Evolutionary conservation across 495 filamentous ascomycete species (phyloP).

Genomic region (Penicillium steckii): DNA sequence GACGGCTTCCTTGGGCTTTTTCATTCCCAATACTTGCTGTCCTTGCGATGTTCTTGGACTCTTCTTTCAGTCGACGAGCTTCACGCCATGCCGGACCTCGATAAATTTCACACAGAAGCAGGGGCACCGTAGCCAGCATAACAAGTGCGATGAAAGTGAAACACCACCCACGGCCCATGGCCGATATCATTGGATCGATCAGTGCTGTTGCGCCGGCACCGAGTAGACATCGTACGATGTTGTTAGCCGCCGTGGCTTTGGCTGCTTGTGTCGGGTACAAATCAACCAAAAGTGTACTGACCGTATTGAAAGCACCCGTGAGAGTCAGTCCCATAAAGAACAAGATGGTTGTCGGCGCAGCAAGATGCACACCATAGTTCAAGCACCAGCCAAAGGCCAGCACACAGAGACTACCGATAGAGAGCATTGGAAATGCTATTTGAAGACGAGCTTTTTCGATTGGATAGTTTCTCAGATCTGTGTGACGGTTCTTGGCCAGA

Average conservation of each 20-base stretch:
- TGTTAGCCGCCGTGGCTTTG: conserved; percentile 69
- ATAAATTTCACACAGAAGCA: conserved; percentile 45
- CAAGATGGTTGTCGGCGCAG: conserved; percentile 51
- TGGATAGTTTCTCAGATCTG: conserved; percentile 57
- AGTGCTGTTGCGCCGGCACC: conserved; percentile 66
- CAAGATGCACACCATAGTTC: conserved; percentile 35
- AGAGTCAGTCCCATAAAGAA: conserved; percentile 59
- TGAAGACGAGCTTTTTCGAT: conserved; percentile 63
- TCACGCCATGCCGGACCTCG: conserved; percentile 51
- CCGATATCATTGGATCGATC: conserved; percentile 63
- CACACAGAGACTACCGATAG: conserved; percentile 34
- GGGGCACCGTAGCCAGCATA: conserved; percentile 52
- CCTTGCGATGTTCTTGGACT: conserved; percentile 10
- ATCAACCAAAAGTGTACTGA: conserved; percentile 64
- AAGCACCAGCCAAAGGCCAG: conserved; percentile 41
- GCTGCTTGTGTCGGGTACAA: conserved; percentile 59
- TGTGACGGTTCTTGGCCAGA: conserved; percentile 48
- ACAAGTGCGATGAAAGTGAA: conserved; percentile 64
- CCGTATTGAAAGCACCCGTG: conserved; percentile 56
- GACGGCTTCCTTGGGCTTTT: background rate
- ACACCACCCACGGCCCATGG: conserved; percentile 66
- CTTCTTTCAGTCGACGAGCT: conserved; percentile 29
- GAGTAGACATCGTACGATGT: conserved; percentile 64
- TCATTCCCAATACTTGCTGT: background rate
- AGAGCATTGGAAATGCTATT: conserved; percentile 43